Evolutionary conservation across 441 rosid genomes (phyloP), one percentile per base, ranked within the genome.

Genomic region (Gossypium davidsonii): DNA sequence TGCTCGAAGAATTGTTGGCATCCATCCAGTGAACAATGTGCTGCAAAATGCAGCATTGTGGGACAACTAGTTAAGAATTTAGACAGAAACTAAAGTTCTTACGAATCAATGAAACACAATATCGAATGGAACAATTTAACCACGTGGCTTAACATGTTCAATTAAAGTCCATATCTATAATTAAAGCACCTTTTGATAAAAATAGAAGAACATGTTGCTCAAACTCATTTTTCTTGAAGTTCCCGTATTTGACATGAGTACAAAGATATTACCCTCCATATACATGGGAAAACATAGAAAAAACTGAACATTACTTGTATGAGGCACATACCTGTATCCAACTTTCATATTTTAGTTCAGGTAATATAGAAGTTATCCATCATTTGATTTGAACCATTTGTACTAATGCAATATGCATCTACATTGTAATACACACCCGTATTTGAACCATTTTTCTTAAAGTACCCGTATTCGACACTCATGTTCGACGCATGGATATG

Each of bases 11-110:
- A 89, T 81, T 52, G 96, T 90, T 31, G 96, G 97, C 89, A 92
- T 81, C 97, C 97, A 92, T 74, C 97, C 96, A 0, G 94, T 90
- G 72, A 90, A 55, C 80, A 90, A 82, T 71, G 97, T 92, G 82
- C 96, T 92, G 86, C 67, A 74, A 2, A 55, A 61, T 6, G 25
- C 67, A 42, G 59, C 10, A 48, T 4, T 23, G 34, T 67, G 57
- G 26, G 25, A 72, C 20, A 62, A 53, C 23, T 14, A 53, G 42
- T 17, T 12, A 28, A 21, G 21, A 49, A 63, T 18, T 34, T 28
- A 2, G 42, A 31, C 44, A 21, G 6, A 12, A 42, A 63, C n/a
- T 58, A 55, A 0, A 37, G 10, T 18, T 70, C 21, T 58, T 42
- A 57, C 1, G 7, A 42, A 21, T 56, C 5, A 66, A 25, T 15